A percentile compares a stretch with the other conserved stretches of the same genome.
These are phyloP conservation scores for Voacanga thouarsii DNA, from an alignment of 257 asterid species.

Conservation along the genomic window DNA sequence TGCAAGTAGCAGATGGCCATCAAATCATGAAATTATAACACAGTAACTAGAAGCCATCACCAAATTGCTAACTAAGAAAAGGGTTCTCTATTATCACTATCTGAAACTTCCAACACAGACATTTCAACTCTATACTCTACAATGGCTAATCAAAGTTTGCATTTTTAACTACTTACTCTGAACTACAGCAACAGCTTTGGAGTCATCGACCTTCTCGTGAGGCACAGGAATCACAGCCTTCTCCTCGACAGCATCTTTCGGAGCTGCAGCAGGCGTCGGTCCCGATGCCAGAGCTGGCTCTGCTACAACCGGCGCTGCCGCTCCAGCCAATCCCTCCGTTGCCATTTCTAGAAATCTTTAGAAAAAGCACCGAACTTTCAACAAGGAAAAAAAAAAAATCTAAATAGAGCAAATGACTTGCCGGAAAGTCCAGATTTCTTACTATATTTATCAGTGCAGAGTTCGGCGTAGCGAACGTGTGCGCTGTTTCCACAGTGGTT, in stretches of 20 bases:
- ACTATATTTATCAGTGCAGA: slow-evolving; percentile 21
- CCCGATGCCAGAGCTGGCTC: slow-evolving; percentile 47
- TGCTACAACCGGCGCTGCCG: slow-evolving; percentile 21
- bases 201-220: slow-evolving; percentile 24
- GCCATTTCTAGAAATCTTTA: slow-evolving; percentile 20
- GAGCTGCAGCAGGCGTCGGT: slow-evolving; percentile 23
- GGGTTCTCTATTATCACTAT: too few species aligned
- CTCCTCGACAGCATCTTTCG: slow-evolving; percentile 34
- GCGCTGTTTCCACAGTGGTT: not conserved
- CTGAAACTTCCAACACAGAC: not conserved
- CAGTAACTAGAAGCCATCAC: not conserved
- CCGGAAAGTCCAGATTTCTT: not conserved
- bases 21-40: not conserved
- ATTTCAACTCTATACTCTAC: not conserved
- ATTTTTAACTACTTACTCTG: slow-evolving; percentile 7
- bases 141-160: not conserved
- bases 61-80: too few species aligned
- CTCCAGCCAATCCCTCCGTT: slow-evolving; percentile 22
- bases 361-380: not conserved
- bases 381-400: not conserved
- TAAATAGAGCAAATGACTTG: not conserved
- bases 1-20: not conserved
- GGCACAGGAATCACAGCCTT: slow-evolving; percentile 39
- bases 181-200: slow-evolving; percentile 29
- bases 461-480: slow-evolving; percentile 21